These are phyloP conservation scores for Cryptococcus sp. DNA, from an alignment of 1,284 basidiomycete species.

Conservation along the genomic window DNA sequence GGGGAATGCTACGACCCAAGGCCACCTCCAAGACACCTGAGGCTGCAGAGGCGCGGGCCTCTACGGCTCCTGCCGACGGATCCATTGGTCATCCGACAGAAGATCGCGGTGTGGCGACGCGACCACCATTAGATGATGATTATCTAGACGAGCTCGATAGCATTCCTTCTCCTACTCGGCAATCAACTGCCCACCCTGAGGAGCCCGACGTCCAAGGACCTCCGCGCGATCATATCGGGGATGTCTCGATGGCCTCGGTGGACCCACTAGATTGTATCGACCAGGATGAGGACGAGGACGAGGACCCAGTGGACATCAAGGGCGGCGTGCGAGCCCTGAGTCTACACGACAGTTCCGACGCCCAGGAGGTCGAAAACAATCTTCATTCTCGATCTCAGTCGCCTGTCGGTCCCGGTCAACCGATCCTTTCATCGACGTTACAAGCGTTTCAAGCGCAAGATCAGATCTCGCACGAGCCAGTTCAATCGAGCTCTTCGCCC, in stretches of 20 bases:
- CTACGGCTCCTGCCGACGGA: too few relatives aligned
- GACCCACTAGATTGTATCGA: conserved; percentile 27
- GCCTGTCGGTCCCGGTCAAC: neutral
- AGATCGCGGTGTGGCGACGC: neutral
- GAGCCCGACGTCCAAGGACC: neutral
- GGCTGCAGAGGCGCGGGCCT: too few relatives aligned
- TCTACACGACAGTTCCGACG: conserved; percentile 4
- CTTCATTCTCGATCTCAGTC: neutral
- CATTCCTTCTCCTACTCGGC: too few relatives aligned
- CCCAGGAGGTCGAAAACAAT: conserved; percentile 4
- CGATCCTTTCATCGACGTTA: conserved; percentile 11
- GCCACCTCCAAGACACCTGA: neutral
- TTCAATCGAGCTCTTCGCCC: neutral
- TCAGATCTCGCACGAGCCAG: neutral
- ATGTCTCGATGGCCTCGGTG: conserved; percentile 14
- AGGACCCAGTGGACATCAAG: conserved; percentile 11
- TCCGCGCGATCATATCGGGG: neutral
- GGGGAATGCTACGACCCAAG: conserved; percentile 54
- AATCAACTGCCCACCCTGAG: neutral
- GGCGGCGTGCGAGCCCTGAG: conserved; percentile 14
- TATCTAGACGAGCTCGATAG: neutral
- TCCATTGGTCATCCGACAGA: neutral
- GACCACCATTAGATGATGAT: neutral
- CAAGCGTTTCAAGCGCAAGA: conserved; percentile 7
- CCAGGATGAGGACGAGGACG: conserved; percentile 27